Conservation (phyloP, 2,329 filamentous ascomycete genomes). For the Penicillium nordicum region DNA sequence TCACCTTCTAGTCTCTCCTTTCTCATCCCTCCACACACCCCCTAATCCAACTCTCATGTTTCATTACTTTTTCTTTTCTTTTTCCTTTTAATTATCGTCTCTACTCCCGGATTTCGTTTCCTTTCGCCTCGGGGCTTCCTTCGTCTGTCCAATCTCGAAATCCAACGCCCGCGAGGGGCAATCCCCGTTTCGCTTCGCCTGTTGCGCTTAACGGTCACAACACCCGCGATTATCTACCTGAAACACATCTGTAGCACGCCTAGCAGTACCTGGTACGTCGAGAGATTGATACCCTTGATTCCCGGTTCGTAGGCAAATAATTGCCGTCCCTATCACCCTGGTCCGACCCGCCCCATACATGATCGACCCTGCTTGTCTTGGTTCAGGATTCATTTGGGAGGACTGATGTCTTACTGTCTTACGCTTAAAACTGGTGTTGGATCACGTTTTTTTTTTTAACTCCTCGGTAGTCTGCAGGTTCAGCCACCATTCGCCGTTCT, state of each 20-base stretch:
- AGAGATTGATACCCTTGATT: neutral
- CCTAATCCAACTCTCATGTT: neutral
- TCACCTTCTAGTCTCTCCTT: conserved; percentile 10
- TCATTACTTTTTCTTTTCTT: conserved; percentile 1
- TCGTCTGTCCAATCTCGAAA: conserved; percentile 8
- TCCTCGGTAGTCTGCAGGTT: conserved; percentile 14
- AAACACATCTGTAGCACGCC: conserved; percentile 16
- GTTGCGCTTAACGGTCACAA: conserved; percentile 20
- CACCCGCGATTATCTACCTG: conserved; percentile 22
- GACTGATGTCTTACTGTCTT: conserved; percentile 19
- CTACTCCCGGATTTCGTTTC: neutral
- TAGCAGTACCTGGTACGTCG: conserved; percentile 11
- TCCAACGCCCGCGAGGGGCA: conserved; percentile 24
- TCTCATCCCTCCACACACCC: conserved; percentile 5
- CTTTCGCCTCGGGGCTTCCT: neutral
- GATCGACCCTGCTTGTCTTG: conserved; percentile 5
- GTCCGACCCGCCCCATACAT: neutral
- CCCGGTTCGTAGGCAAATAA: neutral
- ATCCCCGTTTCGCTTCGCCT: conserved; percentile 11
- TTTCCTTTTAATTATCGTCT: neutral
- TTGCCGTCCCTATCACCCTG: conserved; percentile 2
- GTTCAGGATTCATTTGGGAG: neutral
- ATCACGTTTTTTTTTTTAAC: conserved; percentile 17
- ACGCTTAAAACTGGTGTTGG: conserved; percentile 14
- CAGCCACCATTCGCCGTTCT: conserved; percentile 18